Conservation (phyloP, 306 rosid genomes). For the Cicer chorassanicum region DNA sequence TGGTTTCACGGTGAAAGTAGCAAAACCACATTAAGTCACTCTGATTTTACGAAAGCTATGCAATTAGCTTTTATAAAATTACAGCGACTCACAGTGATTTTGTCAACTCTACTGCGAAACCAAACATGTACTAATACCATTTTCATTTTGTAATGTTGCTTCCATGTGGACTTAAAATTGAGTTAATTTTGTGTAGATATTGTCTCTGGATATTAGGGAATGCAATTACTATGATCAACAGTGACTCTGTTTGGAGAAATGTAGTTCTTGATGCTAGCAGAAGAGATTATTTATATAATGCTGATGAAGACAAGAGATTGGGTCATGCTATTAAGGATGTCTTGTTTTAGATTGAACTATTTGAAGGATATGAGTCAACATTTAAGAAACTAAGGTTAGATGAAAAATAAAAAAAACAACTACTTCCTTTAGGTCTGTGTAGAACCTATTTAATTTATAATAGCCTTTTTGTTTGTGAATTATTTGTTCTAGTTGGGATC, state of each 20-base stretch:
- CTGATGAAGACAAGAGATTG: slow-evolving; percentile 37
- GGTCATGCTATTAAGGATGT: slow-evolving; percentile 36
- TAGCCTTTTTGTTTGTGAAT: no score
- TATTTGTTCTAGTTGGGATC: neutral
- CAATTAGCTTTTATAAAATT: no score
- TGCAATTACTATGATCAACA: slow-evolving; percentile 44
- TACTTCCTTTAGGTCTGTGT: no score
- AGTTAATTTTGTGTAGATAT: slow-evolving; percentile 34
- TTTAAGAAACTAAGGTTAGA: slow-evolving; percentile 36
- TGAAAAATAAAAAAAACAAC: neutral
- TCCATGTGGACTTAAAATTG: neutral
- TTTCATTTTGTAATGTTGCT: neutral
- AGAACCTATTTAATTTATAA: no score
- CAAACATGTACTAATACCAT: neutral
- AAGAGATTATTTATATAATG: slow-evolving; percentile 47
- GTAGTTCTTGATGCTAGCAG: slow-evolving; percentile 51
- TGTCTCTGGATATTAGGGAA: slow-evolving; percentile 62
- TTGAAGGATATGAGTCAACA: neutral
- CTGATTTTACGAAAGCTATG: no score
- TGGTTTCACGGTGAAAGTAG: no score
- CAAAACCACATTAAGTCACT: no score
- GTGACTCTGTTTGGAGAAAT: slow-evolving; percentile 48
- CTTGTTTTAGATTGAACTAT: slow-evolving; percentile 32
- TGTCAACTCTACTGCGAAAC: no score
- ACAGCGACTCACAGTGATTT: no score